Base-by-base conservation (phyloP, 202 grass and related monocot species). In the Zizania palustris region DNA sequence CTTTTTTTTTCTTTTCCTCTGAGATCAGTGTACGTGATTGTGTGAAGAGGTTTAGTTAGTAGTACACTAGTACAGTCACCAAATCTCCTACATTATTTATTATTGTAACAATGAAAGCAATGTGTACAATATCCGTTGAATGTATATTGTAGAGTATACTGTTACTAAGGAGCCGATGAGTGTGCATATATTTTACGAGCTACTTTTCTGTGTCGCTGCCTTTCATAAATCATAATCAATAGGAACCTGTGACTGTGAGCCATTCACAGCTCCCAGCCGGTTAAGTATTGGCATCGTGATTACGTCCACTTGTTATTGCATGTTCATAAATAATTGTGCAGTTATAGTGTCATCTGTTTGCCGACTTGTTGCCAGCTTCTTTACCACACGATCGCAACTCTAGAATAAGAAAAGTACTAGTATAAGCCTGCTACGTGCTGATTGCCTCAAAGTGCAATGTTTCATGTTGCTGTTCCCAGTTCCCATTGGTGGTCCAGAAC, bases 331-430 rank as follows among this genome's bases (percentile, higher is more conserved):
- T 37, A 21, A 8, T 12, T 12, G 46, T 46, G 49, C 68, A 9
- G 58, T 8, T 43, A 11, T 6, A 74, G 45, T 12, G 21, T 1
- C 4, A 15, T 62, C 20, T 41, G 19, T 48, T 73, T 13, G 10
- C 41, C 73, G 42, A 73, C 83, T 73, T 65, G 75, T 85, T 40
- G 22, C 35, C 42, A 43, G 34, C 75, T 85, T 67, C 8, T 51
- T 63, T 6, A 21, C 49, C 76, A 54, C 43, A 68, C 6, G 34
- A 60, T 69, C 7, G 34, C 36, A 65, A 20, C 0, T 22, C 34
- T 51, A 62, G 2, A 79, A 51, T 14, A 54, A 62, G 2, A 79
- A 51, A 10, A 54, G 3, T 54, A 42, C 4, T 42, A 42, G 16
- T 8, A 2, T 53, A 0, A 53, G 3, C 49, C 15, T 54, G 18